Conservation (phyloP, 805 yeast species). For the Wickerhamiella occidentalis region DNA sequence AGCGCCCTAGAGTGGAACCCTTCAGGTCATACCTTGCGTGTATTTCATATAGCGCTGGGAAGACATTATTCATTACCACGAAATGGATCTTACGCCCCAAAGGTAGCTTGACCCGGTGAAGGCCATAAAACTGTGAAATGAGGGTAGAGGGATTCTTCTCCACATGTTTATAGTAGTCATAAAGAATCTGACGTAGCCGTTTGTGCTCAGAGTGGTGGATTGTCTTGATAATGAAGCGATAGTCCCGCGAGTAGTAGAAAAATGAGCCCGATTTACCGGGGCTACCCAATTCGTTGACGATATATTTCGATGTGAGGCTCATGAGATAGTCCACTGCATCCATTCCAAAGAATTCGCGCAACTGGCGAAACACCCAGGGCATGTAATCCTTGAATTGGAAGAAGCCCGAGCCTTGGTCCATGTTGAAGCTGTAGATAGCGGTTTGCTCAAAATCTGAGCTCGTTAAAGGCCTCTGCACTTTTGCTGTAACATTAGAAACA, state of each 20-base stretch:
- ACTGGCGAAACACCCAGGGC: constrained; percentile 85
- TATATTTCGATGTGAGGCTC: constrained; percentile 84
- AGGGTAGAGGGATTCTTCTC: constrained; percentile 76
- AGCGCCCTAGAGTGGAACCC: constrained; percentile 81
- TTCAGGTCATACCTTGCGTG: constrained; percentile 81
- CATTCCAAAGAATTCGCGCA: constrained; percentile 65
- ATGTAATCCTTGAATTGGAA: constrained; percentile 94
- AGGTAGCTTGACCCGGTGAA: constrained; percentile 88
- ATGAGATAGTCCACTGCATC: constrained; percentile 94
- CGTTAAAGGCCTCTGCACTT: constrained; percentile 59
- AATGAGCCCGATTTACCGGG: constrained; percentile 97
- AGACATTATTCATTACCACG: constrained; percentile 90
- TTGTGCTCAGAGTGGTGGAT: constrained; percentile 88
- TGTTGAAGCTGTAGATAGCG: constrained; percentile 76
- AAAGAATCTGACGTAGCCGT: constrained; percentile 59
- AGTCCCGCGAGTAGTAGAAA: constrained; percentile 89
- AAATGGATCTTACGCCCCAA: constrained; percentile 74
- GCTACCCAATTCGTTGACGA: constrained; percentile 80
- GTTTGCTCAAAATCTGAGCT: constrained; percentile 59
- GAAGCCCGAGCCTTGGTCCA: constrained; percentile 52
- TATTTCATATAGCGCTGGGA: constrained; percentile 84
- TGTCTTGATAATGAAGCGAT: constrained; percentile 87
- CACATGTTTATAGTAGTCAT: constrained; percentile 71
- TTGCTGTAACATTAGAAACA: constrained; percentile 76
- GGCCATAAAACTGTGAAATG: constrained; percentile 89